Evolutionary conservation across 768 basidiomycete species (phyloP), one percentile per base, ranked within the genome.

Genomic region (Psilocybe cubensis): DNA sequence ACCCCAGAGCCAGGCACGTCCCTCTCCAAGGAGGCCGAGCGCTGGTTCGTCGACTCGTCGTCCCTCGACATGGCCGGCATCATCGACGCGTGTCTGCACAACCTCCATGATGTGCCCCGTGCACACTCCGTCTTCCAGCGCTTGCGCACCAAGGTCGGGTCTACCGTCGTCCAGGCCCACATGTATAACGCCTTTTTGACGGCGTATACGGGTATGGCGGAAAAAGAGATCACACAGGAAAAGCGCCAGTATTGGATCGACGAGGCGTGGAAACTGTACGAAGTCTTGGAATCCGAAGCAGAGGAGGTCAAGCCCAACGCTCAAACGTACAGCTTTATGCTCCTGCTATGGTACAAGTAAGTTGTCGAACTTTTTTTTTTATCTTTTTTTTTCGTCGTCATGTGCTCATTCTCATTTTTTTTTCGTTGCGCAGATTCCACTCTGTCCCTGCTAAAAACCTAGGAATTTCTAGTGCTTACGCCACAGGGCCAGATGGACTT

Each of bases 1-100:
- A 76, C 87, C 0, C 91, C 91, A 1, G 79, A 87, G 5, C 88
- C 90, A 0, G 69, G 71, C 21, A 66, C 68, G 35, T 50, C 68
- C 1, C 80, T 80, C 3, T 56, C 62, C 0, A 23, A 31, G 8
- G 56, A 71, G 11, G 76, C 82, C 61, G 80, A 81, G 59, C 60
- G 79, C 49, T 84, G 83, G 73, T 92, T 85, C 70, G 78, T 82
- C 4, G 83, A 91, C 68, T 83, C 91, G 0, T 69, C 74, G 0
- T 84, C 87, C 0, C 83, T 86, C 66, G 91, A 94, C 69, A 77
- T 83, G 53, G 68, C 92, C 10, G 85, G 90, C 0, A 82, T 96
- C 60, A 90, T 96, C 73, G 87, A 91, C 63, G 91, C 92, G 3
- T 96, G 94, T 68, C 73, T 96, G 11, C 81, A 88, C 68, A 83